Conservation (phyloP, 202 grass and related monocot species). For the Carex sylvatica region DNA sequence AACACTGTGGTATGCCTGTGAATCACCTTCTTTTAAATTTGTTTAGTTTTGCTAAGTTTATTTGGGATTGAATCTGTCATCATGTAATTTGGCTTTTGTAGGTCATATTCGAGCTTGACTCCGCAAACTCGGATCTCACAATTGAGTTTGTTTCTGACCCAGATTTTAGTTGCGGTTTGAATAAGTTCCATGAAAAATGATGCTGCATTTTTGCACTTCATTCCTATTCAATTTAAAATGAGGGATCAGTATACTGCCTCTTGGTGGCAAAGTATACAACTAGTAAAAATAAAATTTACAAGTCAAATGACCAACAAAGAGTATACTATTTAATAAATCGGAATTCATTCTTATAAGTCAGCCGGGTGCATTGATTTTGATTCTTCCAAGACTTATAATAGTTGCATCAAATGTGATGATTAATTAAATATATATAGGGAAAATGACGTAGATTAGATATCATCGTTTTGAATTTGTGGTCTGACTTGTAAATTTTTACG, state of each 20-base stretch:
- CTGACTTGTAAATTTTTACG: neutral
- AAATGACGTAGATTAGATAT: neutral
- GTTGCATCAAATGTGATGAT: neutral
- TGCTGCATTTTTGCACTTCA: neutral
- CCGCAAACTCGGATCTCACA: constrained; percentile 46
- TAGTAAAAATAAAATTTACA: neutral
- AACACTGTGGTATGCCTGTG: constrained; percentile 64
- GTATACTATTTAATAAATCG: neutral
- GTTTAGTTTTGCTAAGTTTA: neutral
- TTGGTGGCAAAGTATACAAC: neutral
- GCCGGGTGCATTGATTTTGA: neutral
- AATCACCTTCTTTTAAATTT: neutral
- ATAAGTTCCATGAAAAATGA: constrained; percentile 15
- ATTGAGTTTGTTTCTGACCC: constrained; percentile 63
- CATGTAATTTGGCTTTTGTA: constrained; percentile 30
- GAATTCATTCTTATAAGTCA: neutral
- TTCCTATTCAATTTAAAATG: neutral
- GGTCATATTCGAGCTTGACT: constrained; percentile 78
- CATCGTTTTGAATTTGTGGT: neutral
- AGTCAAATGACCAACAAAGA: neutral
- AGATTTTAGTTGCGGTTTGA: constrained; percentile 68
- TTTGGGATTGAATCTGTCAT: neutral
- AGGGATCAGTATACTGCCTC: neutral
- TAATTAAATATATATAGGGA: neutral
- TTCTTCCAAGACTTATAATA: neutral